Conservation (phyloP, 805 yeast species). For the Candida anglica region DNA sequence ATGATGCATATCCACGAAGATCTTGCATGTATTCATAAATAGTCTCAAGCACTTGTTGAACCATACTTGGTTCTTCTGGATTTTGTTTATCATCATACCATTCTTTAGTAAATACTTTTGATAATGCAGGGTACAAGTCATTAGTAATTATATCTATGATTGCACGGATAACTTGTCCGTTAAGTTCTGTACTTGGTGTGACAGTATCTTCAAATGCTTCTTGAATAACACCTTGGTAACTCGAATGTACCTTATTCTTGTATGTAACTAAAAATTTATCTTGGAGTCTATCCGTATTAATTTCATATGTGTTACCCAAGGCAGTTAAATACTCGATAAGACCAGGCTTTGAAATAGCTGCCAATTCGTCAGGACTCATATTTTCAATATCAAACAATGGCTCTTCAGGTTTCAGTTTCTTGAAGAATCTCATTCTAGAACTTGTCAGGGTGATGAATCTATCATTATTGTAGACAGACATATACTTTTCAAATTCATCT, state of each 20-base stretch:
- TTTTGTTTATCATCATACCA: slow-evolving; percentile 59
- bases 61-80: slow-evolving; percentile 36
- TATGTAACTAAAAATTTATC: slow-evolving; percentile 65
- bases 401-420: slow-evolving; percentile 4
- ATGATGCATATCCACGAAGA: slow-evolving; percentile 44
- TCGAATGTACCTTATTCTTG: slow-evolving; percentile 51
- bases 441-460: slow-evolving; percentile 40
- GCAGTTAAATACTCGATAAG: slow-evolving; percentile 78
- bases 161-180: slow-evolving; percentile 67
- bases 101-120: slow-evolving; percentile 56
- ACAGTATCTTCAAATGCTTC: slow-evolving; percentile 42
- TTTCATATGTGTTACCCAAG: slow-evolving; percentile 82
- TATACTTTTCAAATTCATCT: slow-evolving; percentile 36
- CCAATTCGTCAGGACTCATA: slow-evolving; percentile 36
- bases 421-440: slow-evolving; percentile 34
- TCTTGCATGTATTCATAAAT: slow-evolving; percentile 72
- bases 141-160: slow-evolving; percentile 67
- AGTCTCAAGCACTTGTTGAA: slow-evolving; percentile 65
- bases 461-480: slow-evolving; percentile 39
- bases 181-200: slow-evolving; percentile 71
- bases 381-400: slow-evolving; percentile 28
- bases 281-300: slow-evolving; percentile 60
- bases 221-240: slow-evolving; percentile 30
- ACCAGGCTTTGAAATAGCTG: slow-evolving; percentile 53
- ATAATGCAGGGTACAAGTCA: slow-evolving; percentile 63